Evolutionary conservation across 305 asterid species (phyloP).

Genomic region (Stenogyne calaminthoides): DNA sequence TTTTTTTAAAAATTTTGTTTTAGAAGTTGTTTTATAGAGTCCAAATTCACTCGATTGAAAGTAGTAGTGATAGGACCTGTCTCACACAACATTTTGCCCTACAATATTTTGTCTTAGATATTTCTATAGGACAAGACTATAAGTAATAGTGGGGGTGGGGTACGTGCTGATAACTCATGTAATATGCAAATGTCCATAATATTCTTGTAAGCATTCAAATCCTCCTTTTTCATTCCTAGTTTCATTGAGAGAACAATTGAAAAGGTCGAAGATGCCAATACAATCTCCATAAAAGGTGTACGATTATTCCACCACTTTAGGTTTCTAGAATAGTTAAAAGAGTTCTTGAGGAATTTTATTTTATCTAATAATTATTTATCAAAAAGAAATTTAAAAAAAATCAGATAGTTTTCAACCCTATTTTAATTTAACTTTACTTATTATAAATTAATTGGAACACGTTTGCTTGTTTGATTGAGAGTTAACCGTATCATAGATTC

Average conservation of each 20-base stretch:
- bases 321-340: background rate
- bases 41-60: too few relatives aligned
- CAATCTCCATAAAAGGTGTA: background rate
- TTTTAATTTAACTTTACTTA: background rate
- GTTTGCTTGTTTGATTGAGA: too few relatives aligned
- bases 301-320: background rate
- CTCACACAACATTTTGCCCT: too few relatives aligned
- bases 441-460: too few relatives aligned
- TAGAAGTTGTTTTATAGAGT: too few relatives aligned
- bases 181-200: background rate
- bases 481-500: too few relatives aligned
- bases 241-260: background rate
- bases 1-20: too few relatives aligned
- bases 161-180: background rate
- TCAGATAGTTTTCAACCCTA: background rate
- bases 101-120: background rate
- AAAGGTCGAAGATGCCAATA: background rate
- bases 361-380: background rate
- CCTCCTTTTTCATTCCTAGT: background rate
- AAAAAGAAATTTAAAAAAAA: background rate
- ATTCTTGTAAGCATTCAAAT: background rate
- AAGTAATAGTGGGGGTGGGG: background rate
- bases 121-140: background rate
- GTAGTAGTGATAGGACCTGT: too few relatives aligned
- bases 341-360: background rate